Conservation (phyloP, 805 yeast species). For the Wickerhamomyces pijperi region DNA sequence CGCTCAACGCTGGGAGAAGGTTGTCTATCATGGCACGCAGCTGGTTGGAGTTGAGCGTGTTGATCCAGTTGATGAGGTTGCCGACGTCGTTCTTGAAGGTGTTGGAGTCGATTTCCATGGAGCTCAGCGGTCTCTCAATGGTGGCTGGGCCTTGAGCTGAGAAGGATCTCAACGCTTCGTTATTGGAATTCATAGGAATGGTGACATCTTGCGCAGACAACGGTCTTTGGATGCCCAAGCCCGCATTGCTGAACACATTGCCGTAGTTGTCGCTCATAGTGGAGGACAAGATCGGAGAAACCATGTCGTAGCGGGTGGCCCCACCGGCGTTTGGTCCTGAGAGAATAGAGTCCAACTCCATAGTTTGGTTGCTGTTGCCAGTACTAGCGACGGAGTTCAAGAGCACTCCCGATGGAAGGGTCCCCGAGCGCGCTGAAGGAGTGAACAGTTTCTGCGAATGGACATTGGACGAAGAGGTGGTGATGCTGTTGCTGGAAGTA, state of each 20-base stretch:
- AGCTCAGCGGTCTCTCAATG: slow-evolving; percentile 20
- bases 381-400: too few relatives aligned
- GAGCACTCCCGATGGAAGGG: too few relatives aligned
- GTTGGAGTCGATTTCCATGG: slow-evolving; percentile 19
- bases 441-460: not conserved
- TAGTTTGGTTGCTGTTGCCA: too few relatives aligned
- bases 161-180: slow-evolving; percentile 13
- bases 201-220: slow-evolving; percentile 17
- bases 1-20: slow-evolving; percentile 36
- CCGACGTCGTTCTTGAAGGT: slow-evolving; percentile 41
- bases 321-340: too few relatives aligned
- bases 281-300: slow-evolving; percentile 17
- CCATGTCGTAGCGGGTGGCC: not conserved
- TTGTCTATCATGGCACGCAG: slow-evolving; percentile 43
- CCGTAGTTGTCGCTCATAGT: slow-evolving; percentile 7
- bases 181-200: not conserved
- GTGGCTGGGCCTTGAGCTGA: slow-evolving; percentile 8
- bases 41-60: slow-evolving; percentile 38
- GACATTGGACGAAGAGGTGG: not conserved
- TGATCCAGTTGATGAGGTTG: slow-evolving; percentile 39
- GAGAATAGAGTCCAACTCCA: not conserved
- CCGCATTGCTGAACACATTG: not conserved
- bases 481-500: too few relatives aligned
- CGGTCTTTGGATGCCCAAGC: slow-evolving; percentile 11
- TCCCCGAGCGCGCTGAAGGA: not conserved